Evolutionary conservation across 1,139 yeast species (phyloP), one percentile per base, ranked within the genome.

Genomic region (Meyerozyma sp.): DNA sequence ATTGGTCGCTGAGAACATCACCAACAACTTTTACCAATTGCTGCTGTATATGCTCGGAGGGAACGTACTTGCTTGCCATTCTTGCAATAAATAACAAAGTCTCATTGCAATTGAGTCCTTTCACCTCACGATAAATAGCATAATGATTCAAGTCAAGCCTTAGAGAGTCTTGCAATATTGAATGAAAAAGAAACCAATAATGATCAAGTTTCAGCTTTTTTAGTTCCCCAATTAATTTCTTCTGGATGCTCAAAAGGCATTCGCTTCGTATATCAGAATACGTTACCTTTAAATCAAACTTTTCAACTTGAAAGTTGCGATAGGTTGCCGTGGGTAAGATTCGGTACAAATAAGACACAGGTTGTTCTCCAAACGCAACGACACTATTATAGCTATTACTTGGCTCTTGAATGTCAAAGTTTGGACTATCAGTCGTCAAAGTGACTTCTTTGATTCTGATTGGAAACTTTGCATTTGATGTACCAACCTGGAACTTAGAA

Each of bases 301-400:
- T 55, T 41, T 75, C 79, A 7, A 66, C 56, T 1, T 58, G 44
- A 11, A 51, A 50, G 10, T 66, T 49, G 7, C 41, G 40, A 34
- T 59, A 57, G 6, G 45, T 49, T 1, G 45, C 40, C 1, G 55
- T 49, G 0, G 70, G 65, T 1, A 46, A 59, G 21, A 85, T 71
- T 42, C 75, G 72, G 58, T 77, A 87, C 47, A 84, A 80, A 40
- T 75, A 75, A 1, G 81, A 73, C 0, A 81, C 79, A 0, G 90
- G 86, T 46, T 86, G 90, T n/a, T 82, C 89, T 4, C 78, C 77
- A 55, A 76, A 79, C 0, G 88, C 82, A 30, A 82, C 64, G 18
- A 79, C 56, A n/a, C 59, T 43, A 4, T 41, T 42, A 1, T 55
- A 45, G 8, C 56, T 54, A 13, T 50, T 48, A 5, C 51, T 49